Percentiles rank a stretch among this genome's conserved stretches.
These are phyloP conservation scores for Chlorella vulgaris DNA, from an alignment of 139 green algal species.

Conservation along the genomic window DNA sequence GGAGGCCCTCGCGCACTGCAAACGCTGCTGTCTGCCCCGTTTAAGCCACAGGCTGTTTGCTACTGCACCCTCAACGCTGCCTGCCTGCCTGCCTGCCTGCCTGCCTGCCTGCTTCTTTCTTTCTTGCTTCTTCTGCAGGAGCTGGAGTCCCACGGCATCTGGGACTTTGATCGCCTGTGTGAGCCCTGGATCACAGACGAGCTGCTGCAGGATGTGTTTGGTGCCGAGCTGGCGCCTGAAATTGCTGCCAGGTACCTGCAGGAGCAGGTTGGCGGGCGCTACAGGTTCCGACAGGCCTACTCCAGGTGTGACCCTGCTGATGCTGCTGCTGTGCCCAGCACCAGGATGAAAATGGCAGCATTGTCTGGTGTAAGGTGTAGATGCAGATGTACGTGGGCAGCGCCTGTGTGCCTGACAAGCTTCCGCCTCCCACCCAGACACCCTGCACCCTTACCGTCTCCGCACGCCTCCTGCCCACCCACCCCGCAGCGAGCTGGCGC, in stretches of 20 bases:
- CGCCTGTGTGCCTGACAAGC: not conserved
- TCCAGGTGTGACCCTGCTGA: constrained; percentile 20
- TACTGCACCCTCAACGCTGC: no score
- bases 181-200: constrained; percentile 56
- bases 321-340: not conserved
- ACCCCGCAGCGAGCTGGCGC: constrained; percentile 46
- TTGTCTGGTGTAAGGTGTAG: no score
- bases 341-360: no score
- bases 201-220: constrained; percentile 50
- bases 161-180: constrained; percentile 81
- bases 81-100: no score
- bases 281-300: constrained; percentile 58
- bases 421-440: not conserved
- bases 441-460: not conserved
- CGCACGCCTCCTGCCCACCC: not conserved
- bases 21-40: not conserved
- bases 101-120: no score
- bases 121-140: constrained; percentile 56
- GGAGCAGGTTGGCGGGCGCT: constrained; percentile 42
- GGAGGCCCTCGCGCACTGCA: not conserved
- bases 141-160: constrained; percentile 86
- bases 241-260: constrained; percentile 66
- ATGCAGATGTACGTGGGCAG: not conserved
- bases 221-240: constrained; percentile 53
- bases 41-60: no score